These are phyloP conservation scores for Podila epigama DNA, from an alignment of 192 early-diverging fungal species.

Conservation along the genomic window DNA sequence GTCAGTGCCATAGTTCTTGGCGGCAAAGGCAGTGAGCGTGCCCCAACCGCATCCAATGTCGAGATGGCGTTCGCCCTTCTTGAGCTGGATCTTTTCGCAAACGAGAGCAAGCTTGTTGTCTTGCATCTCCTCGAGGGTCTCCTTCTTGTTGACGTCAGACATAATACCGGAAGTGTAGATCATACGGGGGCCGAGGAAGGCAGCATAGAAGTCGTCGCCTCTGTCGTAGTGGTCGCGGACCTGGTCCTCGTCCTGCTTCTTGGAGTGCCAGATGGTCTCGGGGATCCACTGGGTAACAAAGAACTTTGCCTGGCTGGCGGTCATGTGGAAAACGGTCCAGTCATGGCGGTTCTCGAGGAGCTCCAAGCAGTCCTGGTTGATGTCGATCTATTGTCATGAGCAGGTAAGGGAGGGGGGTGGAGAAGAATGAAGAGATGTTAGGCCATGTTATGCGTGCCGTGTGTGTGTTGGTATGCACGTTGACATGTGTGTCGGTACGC, in stretches of 20 bases:
- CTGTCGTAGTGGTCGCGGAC: constrained; percentile 99
- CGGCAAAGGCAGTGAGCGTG: constrained; percentile 87
- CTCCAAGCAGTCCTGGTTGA: constrained; percentile 86
- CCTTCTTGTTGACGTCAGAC: constrained; percentile 71
- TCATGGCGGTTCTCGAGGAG: constrained; percentile 93
- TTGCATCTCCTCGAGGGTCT: constrained; percentile 94
- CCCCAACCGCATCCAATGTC: constrained; percentile 99
- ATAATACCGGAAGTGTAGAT: constrained; percentile 97
- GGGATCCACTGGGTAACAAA: constrained; percentile 97
- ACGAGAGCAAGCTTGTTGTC: constrained; percentile 95
- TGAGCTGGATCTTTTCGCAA: constrained; percentile 84
- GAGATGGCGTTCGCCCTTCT: constrained; percentile 87
- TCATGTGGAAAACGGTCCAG: constrained; percentile 91
- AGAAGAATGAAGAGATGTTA: background rate
- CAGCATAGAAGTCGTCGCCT: constrained; percentile 97
- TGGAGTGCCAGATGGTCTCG: constrained; percentile 95
- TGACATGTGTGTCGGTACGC: no score
- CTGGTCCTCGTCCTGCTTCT: constrained; percentile 97
- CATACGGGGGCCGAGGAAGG: constrained; percentile 94
- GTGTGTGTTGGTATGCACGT: background rate
- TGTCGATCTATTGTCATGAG: constrained; percentile 73
- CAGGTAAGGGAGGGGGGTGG: background rate
- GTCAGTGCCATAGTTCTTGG: constrained; percentile 88
- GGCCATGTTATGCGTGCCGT: constrained; percentile 1
- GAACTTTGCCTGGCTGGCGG: constrained; percentile 86